Evolutionary conservation across 257 asterid genomes (phyloP).

Genomic region (Hygrophila difformis): DNA sequence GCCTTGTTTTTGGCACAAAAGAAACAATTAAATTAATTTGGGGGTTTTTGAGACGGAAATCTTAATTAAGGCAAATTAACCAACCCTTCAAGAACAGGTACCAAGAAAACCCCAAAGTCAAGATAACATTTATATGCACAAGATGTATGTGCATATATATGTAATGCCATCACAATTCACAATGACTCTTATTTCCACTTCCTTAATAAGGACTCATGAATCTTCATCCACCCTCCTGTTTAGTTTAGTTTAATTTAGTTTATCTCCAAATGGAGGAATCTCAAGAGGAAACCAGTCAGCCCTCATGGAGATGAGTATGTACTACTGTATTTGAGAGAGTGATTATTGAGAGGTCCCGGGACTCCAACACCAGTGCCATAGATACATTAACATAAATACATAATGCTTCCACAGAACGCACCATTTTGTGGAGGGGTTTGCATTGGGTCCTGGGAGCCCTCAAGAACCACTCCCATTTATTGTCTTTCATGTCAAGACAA

Average conservation of each 20-base stretch:
- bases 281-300: constrained; percentile 47
- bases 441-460: too few species aligned
- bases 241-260: too few species aligned
- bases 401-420: too few species aligned
- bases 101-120: constrained; percentile 51
- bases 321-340: not conserved
- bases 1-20: constrained; percentile 16
- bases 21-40: too few species aligned
- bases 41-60: too few species aligned
- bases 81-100: constrained; percentile 11
- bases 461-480: not conserved
- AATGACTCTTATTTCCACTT: constrained; percentile 25
- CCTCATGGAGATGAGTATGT: constrained; percentile 37
- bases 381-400: too few species aligned
- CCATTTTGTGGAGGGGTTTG: too few species aligned
- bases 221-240: too few species aligned
- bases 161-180: constrained; percentile 4
- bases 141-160: too few species aligned
- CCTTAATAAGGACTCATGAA: constrained; percentile 28
- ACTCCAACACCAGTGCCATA: too few species aligned
- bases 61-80: not conserved
- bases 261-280: constrained; percentile 50
- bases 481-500: constrained; percentile 43
- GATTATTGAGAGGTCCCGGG: too few species aligned
- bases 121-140: too few species aligned